These are phyloP conservation scores for Dactylellina sp. DNA, from an alignment of 2,329 filamentous ascomycete species.

Conservation along the genomic window DNA sequence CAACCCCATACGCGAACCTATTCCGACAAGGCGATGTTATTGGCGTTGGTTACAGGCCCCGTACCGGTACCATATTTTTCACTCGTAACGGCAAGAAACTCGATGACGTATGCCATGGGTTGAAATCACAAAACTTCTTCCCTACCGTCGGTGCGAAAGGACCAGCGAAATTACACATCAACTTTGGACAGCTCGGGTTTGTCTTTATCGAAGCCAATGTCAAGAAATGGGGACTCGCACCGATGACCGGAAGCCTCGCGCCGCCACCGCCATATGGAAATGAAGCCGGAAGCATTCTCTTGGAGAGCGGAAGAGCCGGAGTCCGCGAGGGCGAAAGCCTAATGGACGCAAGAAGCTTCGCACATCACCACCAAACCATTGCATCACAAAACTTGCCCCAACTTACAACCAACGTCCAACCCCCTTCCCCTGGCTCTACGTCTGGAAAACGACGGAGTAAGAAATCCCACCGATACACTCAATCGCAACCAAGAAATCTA, in stretches of 20 bases:
- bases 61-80: constrained; percentile 96
- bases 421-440: constrained; percentile 62
- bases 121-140: constrained; percentile 97
- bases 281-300: constrained; percentile 93
- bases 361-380: constrained; percentile 63
- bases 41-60: constrained; percentile 91
- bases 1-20: constrained; percentile 82
- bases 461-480: constrained; percentile 66
- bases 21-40: constrained; percentile 95
- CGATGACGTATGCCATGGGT: constrained; percentile 90
- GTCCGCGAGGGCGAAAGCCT: constrained; percentile 53
- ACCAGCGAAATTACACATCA: constrained; percentile 91
- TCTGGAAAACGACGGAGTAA: constrained; percentile 62
- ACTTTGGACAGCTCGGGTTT: constrained; percentile 97
- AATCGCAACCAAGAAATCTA: constrained; percentile 74
- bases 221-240: constrained; percentile 98
- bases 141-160: constrained; percentile 96
- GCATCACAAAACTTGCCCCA: constrained; percentile 66
- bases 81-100: constrained; percentile 97
- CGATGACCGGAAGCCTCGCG: constrained; percentile 92
- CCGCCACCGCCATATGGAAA: constrained; percentile 96
- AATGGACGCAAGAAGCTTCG: constrained; percentile 46
- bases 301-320: constrained; percentile 80
- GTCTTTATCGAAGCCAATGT: constrained; percentile 99
- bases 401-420: constrained; percentile 64